phyloP scores from a whole-genome alignment of 768 basidiomycete genomes.

The Naganishia vaughanmartiniae region DNA sequence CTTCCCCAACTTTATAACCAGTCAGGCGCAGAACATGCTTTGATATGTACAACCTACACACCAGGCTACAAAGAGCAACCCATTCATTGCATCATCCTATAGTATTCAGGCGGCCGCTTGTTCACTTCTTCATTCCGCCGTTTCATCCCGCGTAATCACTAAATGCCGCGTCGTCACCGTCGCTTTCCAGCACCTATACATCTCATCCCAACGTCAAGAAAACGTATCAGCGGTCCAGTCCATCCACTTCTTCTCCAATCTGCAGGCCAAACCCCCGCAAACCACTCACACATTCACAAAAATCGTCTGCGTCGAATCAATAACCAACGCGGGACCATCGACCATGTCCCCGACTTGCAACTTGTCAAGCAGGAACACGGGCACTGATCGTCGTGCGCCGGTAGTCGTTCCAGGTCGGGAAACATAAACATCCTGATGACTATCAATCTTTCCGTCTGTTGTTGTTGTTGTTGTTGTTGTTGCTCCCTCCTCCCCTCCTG shows the following conservation, averaged over 20 bases:
- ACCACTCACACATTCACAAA: slow-evolving; percentile 65
- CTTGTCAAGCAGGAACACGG: slow-evolving; percentile 69
- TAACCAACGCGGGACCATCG: slow-evolving; percentile 85
- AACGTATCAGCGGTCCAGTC: too few relatives aligned
- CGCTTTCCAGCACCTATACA: slow-evolving; percentile 29
- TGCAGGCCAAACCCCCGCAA: too few relatives aligned
- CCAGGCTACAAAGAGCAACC: too few relatives aligned
- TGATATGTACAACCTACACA: too few relatives aligned
- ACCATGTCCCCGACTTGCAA: slow-evolving; percentile 70
- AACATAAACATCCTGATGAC: slow-evolving; percentile 40
- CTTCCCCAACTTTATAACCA: too few relatives aligned
- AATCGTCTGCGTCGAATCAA: slow-evolving; percentile 93
- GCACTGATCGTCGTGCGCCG: slow-evolving; percentile 58
- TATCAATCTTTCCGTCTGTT: slow-evolving; percentile 29
- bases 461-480: too few relatives aligned
- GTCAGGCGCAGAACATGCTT: too few relatives aligned
- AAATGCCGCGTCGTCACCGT: slow-evolving; percentile 30
- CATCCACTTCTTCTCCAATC: too few relatives aligned
- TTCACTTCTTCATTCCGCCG: too few relatives aligned
- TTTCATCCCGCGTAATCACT: slow-evolving; percentile 24
- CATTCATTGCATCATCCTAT: too few relatives aligned
- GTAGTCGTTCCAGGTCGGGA: slow-evolving; percentile 33
- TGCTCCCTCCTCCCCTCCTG: slow-evolving; percentile 45
- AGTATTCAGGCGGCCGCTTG: too few relatives aligned
- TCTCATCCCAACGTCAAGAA: neutral